Percentiles rank a stretch among this genome's conserved stretches.
Conservation (phyloP, 2,329 filamentous ascomycete genomes). For the Proliferodiscus dingleyae region DNA sequence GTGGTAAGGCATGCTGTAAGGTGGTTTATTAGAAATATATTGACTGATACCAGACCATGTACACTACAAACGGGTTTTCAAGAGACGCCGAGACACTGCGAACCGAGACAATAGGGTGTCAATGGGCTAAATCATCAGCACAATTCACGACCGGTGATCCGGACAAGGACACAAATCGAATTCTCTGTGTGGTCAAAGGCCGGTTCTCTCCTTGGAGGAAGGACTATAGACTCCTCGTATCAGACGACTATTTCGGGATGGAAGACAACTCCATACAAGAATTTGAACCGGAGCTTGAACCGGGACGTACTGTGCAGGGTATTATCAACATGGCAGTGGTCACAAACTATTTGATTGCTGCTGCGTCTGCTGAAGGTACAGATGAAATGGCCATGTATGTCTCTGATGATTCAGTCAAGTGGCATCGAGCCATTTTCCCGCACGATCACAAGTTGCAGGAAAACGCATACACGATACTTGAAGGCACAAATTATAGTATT, state of each 20-base stretch:
- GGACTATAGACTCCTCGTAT: constrained; percentile 74
- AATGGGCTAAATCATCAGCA: constrained; percentile 77
- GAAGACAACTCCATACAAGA: constrained; percentile 48
- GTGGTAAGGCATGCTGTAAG: constrained; percentile 32
- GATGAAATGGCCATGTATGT: constrained; percentile 91
- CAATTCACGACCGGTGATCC: constrained; percentile 66
- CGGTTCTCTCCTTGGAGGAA: constrained; percentile 64
- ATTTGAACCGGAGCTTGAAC: constrained; percentile 73
- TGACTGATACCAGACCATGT: constrained; percentile 42
- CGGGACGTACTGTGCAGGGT: constrained; percentile 68
- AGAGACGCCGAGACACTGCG: constrained; percentile 59
- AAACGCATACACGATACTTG: constrained; percentile 86
- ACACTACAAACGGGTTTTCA: constrained; percentile 84
- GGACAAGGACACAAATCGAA: constrained; percentile 61
- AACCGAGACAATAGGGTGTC: constrained; percentile 67
- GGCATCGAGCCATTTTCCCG: constrained; percentile 89
- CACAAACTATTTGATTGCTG: constrained; percentile 82
- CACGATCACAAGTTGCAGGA: constrained; percentile 75
- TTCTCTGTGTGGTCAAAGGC: constrained; percentile 76
- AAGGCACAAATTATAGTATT: constrained; percentile 96
- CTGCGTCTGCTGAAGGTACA: constrained; percentile 71
- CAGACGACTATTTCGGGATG: constrained; percentile 75
- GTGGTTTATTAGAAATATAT: not conserved
- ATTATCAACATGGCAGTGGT: constrained; percentile 77
- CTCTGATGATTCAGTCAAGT: constrained; percentile 74